Evolutionary conservation across 306 rosid species (phyloP).

Genomic region (Pyrus pyrifolia): DNA sequence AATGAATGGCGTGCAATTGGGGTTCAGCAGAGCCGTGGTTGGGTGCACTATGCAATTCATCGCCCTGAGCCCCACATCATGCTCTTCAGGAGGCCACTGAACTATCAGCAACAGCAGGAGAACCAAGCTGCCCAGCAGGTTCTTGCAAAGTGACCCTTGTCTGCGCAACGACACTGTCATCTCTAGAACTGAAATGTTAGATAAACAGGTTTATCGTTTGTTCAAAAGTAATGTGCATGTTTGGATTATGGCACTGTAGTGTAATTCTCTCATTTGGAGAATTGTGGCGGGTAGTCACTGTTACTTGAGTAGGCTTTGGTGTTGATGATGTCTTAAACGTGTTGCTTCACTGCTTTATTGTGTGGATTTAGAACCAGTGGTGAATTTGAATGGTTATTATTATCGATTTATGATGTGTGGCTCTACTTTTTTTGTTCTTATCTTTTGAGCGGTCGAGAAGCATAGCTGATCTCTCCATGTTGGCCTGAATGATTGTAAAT

Average conservation of each 20-base stretch:
- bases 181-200: constrained; percentile 17
- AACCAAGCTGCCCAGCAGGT: constrained; percentile 58
- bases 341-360: constrained; percentile 10
- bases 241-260: constrained; percentile 5
- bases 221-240: constrained; percentile 4
- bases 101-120: constrained; percentile 86
- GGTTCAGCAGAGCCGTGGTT: constrained; percentile 97
- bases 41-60: constrained; percentile 94
- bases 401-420: background rate
- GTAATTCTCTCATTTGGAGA: constrained; percentile 53
- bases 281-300: constrained; percentile 11
- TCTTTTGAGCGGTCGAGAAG: background rate
- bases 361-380: background rate
- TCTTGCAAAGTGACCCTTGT: constrained; percentile 45
- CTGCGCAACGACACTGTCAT: background rate
- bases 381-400: background rate
- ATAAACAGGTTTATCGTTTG: constrained; percentile 20
- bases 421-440: background rate
- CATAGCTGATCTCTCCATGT: background rate
- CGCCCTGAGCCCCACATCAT: constrained; percentile 95
- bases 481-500: background rate
- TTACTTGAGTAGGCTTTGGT: background rate
- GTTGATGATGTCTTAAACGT: constrained; percentile 1
- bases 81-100: constrained; percentile 96
- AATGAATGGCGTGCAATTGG: constrained; percentile 93